Percentiles rank a stretch among this genome's conserved stretches.
These are phyloP conservation scores for Penicillium argentinense DNA, from an alignment of 495 filamentous ascomycete species.

Conservation along the genomic window DNA sequence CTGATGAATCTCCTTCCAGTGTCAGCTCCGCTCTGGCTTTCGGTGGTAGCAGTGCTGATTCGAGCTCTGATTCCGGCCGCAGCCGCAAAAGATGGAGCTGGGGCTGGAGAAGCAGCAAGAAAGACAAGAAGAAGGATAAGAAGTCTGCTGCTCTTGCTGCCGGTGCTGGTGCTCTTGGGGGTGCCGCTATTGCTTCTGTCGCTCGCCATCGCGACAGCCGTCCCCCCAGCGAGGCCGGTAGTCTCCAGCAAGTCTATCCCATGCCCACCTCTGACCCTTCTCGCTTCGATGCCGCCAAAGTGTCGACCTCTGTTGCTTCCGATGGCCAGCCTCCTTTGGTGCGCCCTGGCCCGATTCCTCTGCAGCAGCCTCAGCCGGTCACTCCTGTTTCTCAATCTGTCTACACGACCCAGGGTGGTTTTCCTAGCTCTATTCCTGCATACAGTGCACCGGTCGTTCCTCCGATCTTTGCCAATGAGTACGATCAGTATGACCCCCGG, in stretches of 20 bases:
- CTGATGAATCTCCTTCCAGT: slow-evolving; percentile 47
- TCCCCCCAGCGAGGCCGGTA: slow-evolving; percentile 30
- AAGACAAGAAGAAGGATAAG: slow-evolving; percentile 41
- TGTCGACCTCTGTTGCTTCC: slow-evolving; percentile 49
- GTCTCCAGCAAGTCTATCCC: slow-evolving; percentile 53
- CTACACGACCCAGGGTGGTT: slow-evolving; percentile 44
- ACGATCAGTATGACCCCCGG: slow-evolving; percentile 24
- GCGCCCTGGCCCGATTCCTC: slow-evolving; percentile 50
- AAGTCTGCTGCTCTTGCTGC: slow-evolving; percentile 28
- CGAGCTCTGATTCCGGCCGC: slow-evolving; percentile 51
- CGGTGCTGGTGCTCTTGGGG: slow-evolving; percentile 32
- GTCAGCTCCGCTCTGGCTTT: slow-evolving; percentile 58
- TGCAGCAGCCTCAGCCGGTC: slow-evolving; percentile 59
- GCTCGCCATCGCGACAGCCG: slow-evolving; percentile 26
- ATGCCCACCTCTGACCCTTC: slow-evolving; percentile 61
- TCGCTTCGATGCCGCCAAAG: slow-evolving; percentile 53
- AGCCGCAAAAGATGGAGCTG: slow-evolving; percentile 53
- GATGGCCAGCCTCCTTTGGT: slow-evolving; percentile 45
- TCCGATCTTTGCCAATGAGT: slow-evolving; percentile 29
- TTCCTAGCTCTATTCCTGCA: slow-evolving; percentile 30
- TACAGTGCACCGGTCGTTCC: slow-evolving; percentile 36
- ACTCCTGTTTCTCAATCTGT: slow-evolving; percentile 56
- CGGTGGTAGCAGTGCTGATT: slow-evolving; percentile 51
- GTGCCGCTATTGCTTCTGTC: slow-evolving; percentile 32
- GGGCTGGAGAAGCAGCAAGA: slow-evolving; percentile 55